phyloP scores from a whole-genome alignment of 2,329 filamentous ascomycete species.

The Apiospora kogelbergensis region DNA sequence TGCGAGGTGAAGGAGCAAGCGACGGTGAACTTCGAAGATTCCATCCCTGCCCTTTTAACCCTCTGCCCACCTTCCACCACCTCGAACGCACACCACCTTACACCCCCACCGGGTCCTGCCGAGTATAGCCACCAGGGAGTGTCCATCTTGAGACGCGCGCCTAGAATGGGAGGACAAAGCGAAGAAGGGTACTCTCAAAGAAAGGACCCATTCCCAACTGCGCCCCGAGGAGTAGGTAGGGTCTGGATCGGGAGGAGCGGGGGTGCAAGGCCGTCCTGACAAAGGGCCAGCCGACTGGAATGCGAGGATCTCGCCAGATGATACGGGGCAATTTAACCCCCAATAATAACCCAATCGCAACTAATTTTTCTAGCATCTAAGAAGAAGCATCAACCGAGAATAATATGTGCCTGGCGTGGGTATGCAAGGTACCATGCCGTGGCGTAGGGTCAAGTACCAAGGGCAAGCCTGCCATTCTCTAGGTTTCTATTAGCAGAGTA shows the following conservation, averaged over 20 bases:
- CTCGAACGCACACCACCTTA: background rate
- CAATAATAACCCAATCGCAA: background rate
- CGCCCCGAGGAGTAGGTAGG: background rate
- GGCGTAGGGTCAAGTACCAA: background rate
- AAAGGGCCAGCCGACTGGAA: constrained; percentile 11
- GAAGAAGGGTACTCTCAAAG: constrained; percentile 21
- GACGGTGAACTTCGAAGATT: constrained; percentile 24
- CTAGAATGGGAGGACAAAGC: constrained; percentile 16
- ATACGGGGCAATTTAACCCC: background rate
- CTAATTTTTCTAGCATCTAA: background rate
- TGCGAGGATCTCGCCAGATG: constrained; percentile 10
- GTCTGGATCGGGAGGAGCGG: background rate
- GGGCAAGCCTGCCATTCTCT: background rate
- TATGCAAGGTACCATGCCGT: background rate
- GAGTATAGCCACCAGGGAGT: constrained; percentile 18
- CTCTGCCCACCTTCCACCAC: constrained; percentile 6
- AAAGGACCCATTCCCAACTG: constrained; percentile 21
- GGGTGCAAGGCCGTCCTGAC: background rate
- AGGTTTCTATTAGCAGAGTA: background rate
- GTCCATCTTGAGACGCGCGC: constrained; percentile 19
- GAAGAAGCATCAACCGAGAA: background rate
- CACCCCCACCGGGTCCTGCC: constrained; percentile 6
- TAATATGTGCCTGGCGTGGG: background rate
- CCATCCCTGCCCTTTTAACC: constrained; percentile 29
- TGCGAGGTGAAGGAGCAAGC: constrained; percentile 27